These are phyloP conservation scores for Zygosaccharomyces pseudobailii DNA, from an alignment of 1,139 yeast species.

Conservation along the genomic window DNA sequence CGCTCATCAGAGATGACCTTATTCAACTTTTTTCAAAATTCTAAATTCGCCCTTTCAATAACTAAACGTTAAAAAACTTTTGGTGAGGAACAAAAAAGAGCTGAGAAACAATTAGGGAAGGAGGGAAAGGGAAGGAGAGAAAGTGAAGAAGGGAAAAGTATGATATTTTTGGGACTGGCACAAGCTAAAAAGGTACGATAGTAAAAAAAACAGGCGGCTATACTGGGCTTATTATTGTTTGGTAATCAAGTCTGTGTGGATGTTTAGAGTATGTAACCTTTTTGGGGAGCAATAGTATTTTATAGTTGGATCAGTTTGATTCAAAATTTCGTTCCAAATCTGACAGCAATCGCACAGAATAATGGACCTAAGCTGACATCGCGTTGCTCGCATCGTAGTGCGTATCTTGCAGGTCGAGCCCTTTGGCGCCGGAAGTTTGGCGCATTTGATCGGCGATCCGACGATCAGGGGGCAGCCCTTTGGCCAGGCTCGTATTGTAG, in stretches of 20 bases:
- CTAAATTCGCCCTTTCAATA: constrained; percentile 1
- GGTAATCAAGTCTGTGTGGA: neutral
- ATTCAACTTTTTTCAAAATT: neutral
- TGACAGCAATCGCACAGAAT: constrained; percentile 1
- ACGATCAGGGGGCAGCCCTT: neutral
- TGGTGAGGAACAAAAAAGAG: neutral
- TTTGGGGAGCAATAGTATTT: neutral
- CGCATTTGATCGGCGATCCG: constrained; percentile 2
- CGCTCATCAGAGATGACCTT: constrained; percentile 8
- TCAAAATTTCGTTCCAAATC: neutral
- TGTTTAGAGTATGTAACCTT: neutral
- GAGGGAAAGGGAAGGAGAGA: neutral
- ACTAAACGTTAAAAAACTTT: constrained; percentile 3
- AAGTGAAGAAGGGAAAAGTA: too few species aligned
- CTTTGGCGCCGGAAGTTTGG: neutral
- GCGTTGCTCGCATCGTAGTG: neutral
- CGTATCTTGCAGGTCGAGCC: neutral
- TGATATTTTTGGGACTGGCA: neutral
- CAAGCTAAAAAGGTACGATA: neutral
- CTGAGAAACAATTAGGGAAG: neutral
- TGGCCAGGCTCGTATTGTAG: neutral
- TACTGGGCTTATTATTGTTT: neutral
- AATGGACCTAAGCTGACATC: neutral
- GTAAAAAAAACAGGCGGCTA: neutral
- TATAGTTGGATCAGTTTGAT: neutral